phyloP scores from a whole-genome alignment of 768 basidiomycete species.

The Cystofilobasidium macerans region DNA sequence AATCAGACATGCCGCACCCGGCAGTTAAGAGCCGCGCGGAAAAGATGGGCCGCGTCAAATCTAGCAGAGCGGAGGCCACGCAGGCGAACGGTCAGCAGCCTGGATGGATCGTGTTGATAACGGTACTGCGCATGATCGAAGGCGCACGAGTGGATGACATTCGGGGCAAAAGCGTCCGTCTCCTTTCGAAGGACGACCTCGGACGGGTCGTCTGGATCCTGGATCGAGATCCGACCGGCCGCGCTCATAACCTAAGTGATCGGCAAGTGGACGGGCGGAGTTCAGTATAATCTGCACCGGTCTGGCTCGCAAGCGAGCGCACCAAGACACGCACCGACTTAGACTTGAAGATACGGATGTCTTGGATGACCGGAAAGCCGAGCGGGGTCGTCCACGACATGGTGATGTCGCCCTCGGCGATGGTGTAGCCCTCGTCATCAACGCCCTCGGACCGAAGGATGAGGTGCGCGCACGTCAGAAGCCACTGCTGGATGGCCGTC shows the following conservation, averaged over 20 bases:
- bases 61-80: too few relatives aligned
- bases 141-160: slow-evolving; percentile 73
- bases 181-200: slow-evolving; percentile 81
- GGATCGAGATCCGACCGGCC: slow-evolving; percentile 58
- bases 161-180: slow-evolving; percentile 94
- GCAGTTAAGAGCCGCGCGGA: slow-evolving; percentile 86
- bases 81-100: too few relatives aligned
- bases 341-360: slow-evolving; percentile 71
- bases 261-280: not conserved
- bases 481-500: slow-evolving; percentile 80
- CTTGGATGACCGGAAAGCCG: slow-evolving; percentile 92
- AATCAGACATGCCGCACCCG: slow-evolving; percentile 39
- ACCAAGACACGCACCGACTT: slow-evolving; percentile 51
- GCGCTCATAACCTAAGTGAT: slow-evolving; percentile 52
- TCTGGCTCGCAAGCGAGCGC: too few relatives aligned
- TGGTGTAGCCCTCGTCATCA: not conserved
- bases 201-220: slow-evolving; percentile 65
- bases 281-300: not conserved
- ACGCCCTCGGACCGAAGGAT: slow-evolving; percentile 57
- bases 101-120: too few relatives aligned
- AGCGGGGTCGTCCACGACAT: slow-evolving; percentile 95
- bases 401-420: slow-evolving; percentile 42
- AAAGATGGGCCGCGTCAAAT: slow-evolving; percentile 96
- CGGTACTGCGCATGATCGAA: too few relatives aligned
- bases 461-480: slow-evolving; percentile 67